Percentiles rank a stretch among this genome's conserved stretches.
Evolutionary conservation across 768 basidiomycete genomes (phyloP).

Genomic region (Podaxis sp.): DNA sequence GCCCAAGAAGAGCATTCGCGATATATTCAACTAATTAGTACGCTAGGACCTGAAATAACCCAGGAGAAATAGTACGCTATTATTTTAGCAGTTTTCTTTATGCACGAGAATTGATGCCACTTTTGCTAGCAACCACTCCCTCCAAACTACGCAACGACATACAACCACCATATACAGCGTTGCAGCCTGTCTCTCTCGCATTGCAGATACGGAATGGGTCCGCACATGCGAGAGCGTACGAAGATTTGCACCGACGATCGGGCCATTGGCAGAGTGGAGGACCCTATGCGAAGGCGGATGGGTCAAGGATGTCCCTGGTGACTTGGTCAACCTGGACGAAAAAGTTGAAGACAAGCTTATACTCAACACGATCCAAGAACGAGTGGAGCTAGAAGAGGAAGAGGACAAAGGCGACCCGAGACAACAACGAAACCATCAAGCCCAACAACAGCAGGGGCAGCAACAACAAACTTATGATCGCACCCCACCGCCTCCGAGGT

Average conservation of each 20-base stretch:
- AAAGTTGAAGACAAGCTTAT: conserved; percentile 8
- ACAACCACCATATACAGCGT: conserved; percentile 51
- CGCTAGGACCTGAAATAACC: conserved; percentile 72
- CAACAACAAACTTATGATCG: neutral
- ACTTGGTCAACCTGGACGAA: conserved; percentile 31
- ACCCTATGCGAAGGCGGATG: conserved; percentile 75
- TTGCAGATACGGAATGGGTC: conserved; percentile 80
- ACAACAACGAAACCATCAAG: neutral
- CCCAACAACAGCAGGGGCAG: neutral
- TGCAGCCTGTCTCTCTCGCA: conserved; percentile 59
- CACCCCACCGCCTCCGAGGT: neutral
- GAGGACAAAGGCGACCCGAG: neutral
- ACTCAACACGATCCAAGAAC: conserved; percentile 10
- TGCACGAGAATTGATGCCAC: neutral
- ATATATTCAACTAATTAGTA: conserved; percentile 69
- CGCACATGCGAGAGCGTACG: conserved; percentile 70
- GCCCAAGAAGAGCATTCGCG: conserved; percentile 70
- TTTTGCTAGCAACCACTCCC: conserved; percentile 54
- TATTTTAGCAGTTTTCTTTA: neutral
- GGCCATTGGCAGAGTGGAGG: conserved; percentile 68
- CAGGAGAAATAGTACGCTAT: conserved; percentile 71
- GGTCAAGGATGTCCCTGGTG: conserved; percentile 46
- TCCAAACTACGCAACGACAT: conserved; percentile 60
- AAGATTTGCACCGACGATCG: conserved; percentile 60
- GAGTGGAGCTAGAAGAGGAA: neutral